Base-by-base conservation (phyloP, 352 stramenopile species). In the Phytophthora sp. region DNA sequence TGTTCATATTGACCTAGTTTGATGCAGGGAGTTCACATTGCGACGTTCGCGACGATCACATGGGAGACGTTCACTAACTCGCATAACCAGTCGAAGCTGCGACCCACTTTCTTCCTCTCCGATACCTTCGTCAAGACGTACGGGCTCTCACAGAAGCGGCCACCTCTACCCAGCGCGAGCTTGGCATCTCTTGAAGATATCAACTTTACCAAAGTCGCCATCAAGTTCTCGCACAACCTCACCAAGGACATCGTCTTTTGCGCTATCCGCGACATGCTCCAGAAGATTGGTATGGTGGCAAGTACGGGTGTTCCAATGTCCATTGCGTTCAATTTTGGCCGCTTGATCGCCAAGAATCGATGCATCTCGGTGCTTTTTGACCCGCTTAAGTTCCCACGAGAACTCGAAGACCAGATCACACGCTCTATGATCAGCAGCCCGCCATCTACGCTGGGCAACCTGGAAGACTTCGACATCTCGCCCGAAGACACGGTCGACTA, bases 121-220 rank as follows among this genome's bases (percentile, higher is more conserved):
- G 82, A 93, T 46, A 88, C 84, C 1, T 93, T 88, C 49, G 55
- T 79, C 35, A 82, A 82, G 42, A 89, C 84, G 1, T 90, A 90
- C 29, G 74, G 76, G 7, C 71, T 93, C 8, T 69, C 79, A 27
- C 79, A 89, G 41, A 82, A 79, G 60, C 76, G 78, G 6, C 42
- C 26, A 27, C 57, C 47, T 9, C 8, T 61, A 8, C 33, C 42
- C 15, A 53, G 20, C 21, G 35, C 63, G 0, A 63, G 77, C 11
- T 57, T 90, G 9, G 76, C 77, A 21, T 74, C 84, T n/a, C 76
- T 88, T 18, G 84, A 93, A 49, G 82, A 93, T 57, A 86, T 91
- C 66, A 91, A 91, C 54, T 91, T 90, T 56, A 91, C 80, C 26
- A 93, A 93, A 58, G 87, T 93, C 53, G 84, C 84, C 62, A 93